These are phyloP conservation scores for Omphalea diandra DNA, from an alignment of 441 rosid species.

Conservation along the genomic window DNA sequence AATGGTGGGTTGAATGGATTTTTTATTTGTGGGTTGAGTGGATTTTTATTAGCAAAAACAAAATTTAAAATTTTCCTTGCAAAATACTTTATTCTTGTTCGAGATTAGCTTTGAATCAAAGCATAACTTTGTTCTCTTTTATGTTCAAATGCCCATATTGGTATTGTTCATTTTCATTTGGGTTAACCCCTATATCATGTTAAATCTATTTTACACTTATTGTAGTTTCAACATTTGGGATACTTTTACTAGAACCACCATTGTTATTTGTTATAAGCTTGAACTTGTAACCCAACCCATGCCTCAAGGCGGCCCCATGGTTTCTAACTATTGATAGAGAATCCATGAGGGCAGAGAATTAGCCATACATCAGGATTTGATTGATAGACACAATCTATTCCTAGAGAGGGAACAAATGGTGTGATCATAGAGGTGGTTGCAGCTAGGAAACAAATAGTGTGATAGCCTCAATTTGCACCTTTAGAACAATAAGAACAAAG, in stretches of 20 bases:
- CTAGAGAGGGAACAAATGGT: constrained; percentile 88
- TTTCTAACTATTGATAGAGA: constrained; percentile 80
- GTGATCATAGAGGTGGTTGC: constrained; percentile 93
- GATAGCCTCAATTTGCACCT: too few species aligned
- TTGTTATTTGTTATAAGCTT: constrained; percentile 72
- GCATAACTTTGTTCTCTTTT: too few species aligned
- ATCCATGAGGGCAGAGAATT: constrained; percentile 66
- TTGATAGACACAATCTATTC: constrained; percentile 76
- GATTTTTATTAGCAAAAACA: too few species aligned
- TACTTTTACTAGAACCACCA: constrained; percentile 54
- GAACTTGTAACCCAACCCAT: constrained; percentile 81
- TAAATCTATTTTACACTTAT: constrained; percentile 53
- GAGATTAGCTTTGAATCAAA: too few species aligned
- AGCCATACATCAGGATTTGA: constrained; percentile 93
- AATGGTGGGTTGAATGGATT: too few species aligned
- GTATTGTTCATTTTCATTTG: too few species aligned
- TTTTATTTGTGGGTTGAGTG: too few species aligned
- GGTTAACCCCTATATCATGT: too few species aligned
- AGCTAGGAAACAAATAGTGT: constrained; percentile 80
- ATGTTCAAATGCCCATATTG: too few species aligned
- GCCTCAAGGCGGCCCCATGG: constrained; percentile 97
- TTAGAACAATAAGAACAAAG: too few species aligned
- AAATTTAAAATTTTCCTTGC: too few species aligned
- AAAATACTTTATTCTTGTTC: too few species aligned
- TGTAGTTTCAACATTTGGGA: constrained; percentile 69